Evolutionary conservation across 208 protist species (phyloP).

Genomic region (Vickermania ingenoplastis): DNA sequence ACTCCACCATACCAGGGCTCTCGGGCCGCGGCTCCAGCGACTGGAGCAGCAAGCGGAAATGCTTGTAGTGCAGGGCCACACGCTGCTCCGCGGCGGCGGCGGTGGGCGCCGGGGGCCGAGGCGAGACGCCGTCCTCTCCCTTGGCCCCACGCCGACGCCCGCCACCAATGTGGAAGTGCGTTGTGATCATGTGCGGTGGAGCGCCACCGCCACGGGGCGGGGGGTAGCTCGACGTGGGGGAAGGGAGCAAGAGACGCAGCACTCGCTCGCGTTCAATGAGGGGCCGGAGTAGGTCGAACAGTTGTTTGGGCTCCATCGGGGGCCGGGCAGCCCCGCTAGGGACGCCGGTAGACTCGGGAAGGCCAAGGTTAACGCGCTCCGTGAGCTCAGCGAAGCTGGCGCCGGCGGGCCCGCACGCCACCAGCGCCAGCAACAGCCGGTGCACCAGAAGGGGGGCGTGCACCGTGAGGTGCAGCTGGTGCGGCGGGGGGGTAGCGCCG

Average conservation of each 20-base stretch:
- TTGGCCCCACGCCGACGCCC: not conserved
- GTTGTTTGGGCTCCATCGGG: not conserved
- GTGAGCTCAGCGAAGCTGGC: constrained; percentile 17
- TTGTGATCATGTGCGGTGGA: not conserved
- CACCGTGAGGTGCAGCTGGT: constrained; percentile 8
- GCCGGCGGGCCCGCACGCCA: constrained; percentile 13
- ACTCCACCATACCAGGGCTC: not conserved
- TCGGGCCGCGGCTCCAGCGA: not conserved
- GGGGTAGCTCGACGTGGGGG: not conserved
- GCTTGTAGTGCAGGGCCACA: constrained; percentile 27
- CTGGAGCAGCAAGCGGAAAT: constrained; percentile 1
- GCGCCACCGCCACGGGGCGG: not conserved
- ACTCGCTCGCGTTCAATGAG: constrained; percentile 17
- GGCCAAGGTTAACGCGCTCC: constrained; percentile 9
- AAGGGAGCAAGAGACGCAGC: not conserved
- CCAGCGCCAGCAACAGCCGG: constrained; percentile 27
- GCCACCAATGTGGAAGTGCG: not conserved
- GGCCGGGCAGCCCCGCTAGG: not conserved
- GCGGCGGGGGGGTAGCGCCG: not conserved
- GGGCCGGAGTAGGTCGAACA: not conserved
- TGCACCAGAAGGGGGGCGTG: constrained; percentile 25
- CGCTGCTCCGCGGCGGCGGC: constrained; percentile 4
- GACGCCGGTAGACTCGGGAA: not conserved
- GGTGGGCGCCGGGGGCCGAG: not conserved
- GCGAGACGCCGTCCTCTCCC: not conserved